These are phyloP conservation scores for Ascochyta rabiei DNA, from an alignment of 2,329 filamentous ascomycete species.

Conservation along the genomic window DNA sequence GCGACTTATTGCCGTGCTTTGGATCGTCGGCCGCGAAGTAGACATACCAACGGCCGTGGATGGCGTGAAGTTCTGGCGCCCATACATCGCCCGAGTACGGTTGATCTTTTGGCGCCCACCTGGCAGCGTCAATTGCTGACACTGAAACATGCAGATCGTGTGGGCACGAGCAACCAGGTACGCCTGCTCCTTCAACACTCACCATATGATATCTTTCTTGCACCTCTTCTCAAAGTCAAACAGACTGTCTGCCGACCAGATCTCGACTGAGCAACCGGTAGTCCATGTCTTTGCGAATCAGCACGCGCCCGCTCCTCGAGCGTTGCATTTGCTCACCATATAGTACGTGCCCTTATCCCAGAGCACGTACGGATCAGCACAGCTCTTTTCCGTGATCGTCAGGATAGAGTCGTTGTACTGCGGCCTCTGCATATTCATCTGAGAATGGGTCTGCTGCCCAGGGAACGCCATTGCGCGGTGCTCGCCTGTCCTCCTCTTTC, in stretches of 20 bases:
- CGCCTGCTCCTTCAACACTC: not conserved
- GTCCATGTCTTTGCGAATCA: constrained; percentile 48
- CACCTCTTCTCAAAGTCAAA: constrained; percentile 48
- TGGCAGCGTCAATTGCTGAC: constrained; percentile 22
- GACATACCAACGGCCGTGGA: constrained; percentile 61
- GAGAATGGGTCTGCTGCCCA: constrained; percentile 11
- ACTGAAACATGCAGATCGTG: not conserved
- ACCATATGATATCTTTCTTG: constrained; percentile 50
- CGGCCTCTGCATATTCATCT: constrained; percentile 29
- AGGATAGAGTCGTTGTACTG: constrained; percentile 50
- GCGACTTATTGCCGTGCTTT: constrained; percentile 51
- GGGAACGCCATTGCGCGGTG: constrained; percentile 21
- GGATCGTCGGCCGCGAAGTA: constrained; percentile 56
- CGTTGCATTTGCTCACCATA: constrained; percentile 35
- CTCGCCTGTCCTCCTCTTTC: not conserved
- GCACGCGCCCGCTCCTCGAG: not conserved
- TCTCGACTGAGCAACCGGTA: constrained; percentile 51
- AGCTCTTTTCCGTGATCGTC: constrained; percentile 49
- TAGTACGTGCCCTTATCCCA: constrained; percentile 53
- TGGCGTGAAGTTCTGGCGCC: constrained; percentile 62
- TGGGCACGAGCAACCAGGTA: not conserved
- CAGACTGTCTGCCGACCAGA: constrained; percentile 51
- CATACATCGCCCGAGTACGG: constrained; percentile 57
- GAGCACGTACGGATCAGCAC: constrained; percentile 54
- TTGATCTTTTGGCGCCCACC: constrained; percentile 50